Evolutionary conservation across 1,139 yeast genomes (phyloP).

Genomic region (Torulaspora pretoriensis): DNA sequence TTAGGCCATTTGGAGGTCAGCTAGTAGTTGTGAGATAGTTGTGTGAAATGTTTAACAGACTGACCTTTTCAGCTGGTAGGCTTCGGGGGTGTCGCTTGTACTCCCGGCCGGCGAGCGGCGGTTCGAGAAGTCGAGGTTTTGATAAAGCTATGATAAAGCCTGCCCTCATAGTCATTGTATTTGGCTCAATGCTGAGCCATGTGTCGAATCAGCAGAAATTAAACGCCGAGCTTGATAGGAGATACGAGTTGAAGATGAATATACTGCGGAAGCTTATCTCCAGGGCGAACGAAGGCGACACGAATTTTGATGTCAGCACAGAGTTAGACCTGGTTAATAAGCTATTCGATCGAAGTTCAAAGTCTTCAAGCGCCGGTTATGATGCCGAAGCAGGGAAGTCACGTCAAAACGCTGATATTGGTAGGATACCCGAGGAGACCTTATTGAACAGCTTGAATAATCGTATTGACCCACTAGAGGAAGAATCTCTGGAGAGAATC

Average conservation of each 20-base stretch:
- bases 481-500: constrained; percentile 30
- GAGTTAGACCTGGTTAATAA: constrained; percentile 38
- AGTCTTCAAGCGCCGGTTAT: constrained; percentile 17
- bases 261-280: constrained; percentile 35
- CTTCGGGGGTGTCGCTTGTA: not conserved
- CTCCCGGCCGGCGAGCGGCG: constrained; percentile 5
- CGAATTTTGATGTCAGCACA: constrained; percentile 27
- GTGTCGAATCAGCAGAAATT: constrained; percentile 41
- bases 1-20: not conserved
- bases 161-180: constrained; percentile 33
- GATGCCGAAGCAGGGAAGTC: constrained; percentile 16
- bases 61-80: not conserved
- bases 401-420: constrained; percentile 8
- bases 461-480: constrained; percentile 12
- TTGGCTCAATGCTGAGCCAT: constrained; percentile 37
- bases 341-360: constrained; percentile 29
- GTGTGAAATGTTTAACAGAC: not conserved
- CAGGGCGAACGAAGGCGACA: constrained; percentile 30
- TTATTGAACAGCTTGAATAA: constrained; percentile 19
- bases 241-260: constrained; percentile 35
- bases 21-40: not conserved
- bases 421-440: constrained; percentile 11
- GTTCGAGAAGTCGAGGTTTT: constrained; percentile 25
- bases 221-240: constrained; percentile 39
- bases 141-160: constrained; percentile 37